Evolutionary conservation across 2,329 filamentous ascomycete genomes (phyloP).

Genomic region (Alternaria triticimaculans): DNA sequence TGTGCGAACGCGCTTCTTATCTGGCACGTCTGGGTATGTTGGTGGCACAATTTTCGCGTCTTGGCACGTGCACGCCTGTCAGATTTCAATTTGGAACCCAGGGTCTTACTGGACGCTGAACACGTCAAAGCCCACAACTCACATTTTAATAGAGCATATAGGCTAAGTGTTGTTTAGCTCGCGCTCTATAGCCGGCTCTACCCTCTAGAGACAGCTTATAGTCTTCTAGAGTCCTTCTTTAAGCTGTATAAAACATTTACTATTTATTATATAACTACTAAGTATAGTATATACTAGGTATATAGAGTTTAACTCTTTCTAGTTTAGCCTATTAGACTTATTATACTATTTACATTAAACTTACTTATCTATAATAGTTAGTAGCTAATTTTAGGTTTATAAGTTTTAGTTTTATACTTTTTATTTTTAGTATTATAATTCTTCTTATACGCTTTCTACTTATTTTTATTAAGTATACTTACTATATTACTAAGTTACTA

Average conservation of each 20-base stretch:
- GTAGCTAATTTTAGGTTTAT: no score
- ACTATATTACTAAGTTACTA: no score
- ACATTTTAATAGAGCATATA: background rate
- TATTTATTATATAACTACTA: background rate
- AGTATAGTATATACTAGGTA: no score
- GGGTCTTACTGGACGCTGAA: background rate
- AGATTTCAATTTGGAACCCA: background rate
- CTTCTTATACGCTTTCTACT: no score
- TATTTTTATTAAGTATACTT: no score
- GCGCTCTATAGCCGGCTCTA: background rate
- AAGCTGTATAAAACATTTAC: background rate
- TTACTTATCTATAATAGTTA: no score
- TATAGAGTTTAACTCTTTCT: no score
- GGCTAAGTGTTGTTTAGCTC: background rate
- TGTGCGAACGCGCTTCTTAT: background rate
- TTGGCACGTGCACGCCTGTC: background rate
- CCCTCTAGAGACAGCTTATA: background rate
- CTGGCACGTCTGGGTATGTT: background rate
- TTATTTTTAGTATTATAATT: no score
- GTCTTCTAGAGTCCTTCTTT: background rate
- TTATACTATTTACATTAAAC: no score
- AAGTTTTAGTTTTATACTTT: no score
- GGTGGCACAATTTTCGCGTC: background rate
- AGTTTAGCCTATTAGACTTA: no score
- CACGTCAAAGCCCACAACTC: background rate